Evolutionary conservation across 2,329 filamentous ascomycete species (phyloP).

Genomic region (Fusarium neocosmosporiellum): DNA sequence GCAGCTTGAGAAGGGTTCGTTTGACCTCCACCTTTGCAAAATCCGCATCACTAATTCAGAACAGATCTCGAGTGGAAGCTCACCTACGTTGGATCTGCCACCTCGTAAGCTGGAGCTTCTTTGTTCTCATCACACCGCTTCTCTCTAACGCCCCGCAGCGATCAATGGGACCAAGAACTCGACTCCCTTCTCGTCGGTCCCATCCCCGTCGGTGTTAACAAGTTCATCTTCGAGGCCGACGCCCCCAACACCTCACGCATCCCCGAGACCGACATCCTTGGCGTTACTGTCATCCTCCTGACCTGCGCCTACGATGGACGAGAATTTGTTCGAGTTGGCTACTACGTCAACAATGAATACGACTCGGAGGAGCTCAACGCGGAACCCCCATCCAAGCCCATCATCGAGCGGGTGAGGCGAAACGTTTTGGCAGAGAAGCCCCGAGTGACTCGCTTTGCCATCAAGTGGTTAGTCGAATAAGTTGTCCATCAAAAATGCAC

Average conservation of each 20-base stretch:
- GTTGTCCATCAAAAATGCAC: not conserved
- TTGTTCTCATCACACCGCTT: constrained; percentile 26
- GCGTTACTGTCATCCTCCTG: constrained; percentile 95
- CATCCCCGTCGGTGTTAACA: constrained; percentile 98
- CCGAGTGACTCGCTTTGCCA: constrained; percentile 94
- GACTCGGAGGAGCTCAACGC: constrained; percentile 88
- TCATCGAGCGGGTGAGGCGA: constrained; percentile 90
- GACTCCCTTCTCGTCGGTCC: constrained; percentile 96
- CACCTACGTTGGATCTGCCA: constrained; percentile 98
- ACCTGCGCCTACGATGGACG: constrained; percentile 96
- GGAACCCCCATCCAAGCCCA: constrained; percentile 90
- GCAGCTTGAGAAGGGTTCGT: constrained; percentile 86
- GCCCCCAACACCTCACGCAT: constrained; percentile 91
- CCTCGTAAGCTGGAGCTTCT: constrained; percentile 74
- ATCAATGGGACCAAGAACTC: constrained; percentile 98
- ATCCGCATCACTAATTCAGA: constrained; percentile 29
- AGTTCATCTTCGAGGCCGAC: constrained; percentile 97
- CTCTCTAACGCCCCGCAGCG: constrained; percentile 61
- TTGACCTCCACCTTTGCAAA: not conserved
- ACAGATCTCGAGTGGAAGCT: constrained; percentile 98
- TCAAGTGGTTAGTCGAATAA: constrained; percentile 83
- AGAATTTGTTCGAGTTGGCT: constrained; percentile 97
- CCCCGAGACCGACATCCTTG: constrained; percentile 93
- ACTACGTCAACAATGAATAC: constrained; percentile 99
- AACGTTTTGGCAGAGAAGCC: constrained; percentile 98